Evolutionary conservation across 1,139 yeast genomes (phyloP).

Genomic region (Suhomyces chickasaworum): DNA sequence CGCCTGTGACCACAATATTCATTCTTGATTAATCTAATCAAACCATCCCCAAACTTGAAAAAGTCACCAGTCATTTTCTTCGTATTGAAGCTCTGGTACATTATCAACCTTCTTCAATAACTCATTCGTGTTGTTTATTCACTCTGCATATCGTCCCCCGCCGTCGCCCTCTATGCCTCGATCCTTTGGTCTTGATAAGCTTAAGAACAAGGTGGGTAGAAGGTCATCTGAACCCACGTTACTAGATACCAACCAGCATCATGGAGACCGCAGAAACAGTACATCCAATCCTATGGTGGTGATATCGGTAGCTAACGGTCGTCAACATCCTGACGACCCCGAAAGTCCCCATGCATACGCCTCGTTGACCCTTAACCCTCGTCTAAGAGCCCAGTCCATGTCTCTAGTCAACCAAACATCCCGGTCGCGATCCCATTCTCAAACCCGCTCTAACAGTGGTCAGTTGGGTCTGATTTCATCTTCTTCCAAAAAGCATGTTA

Average conservation of each 20-base stretch:
- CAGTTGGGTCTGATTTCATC: not conserved
- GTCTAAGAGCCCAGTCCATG: conserved; percentile 25
- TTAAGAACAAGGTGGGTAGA: conserved; percentile 19
- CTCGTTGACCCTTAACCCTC: conserved; percentile 1
- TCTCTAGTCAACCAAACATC: conserved; percentile 18
- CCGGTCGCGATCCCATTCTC: conserved; percentile 22
- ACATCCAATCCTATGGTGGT: conserved; percentile 26
- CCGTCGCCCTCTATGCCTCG: conserved; percentile 9
- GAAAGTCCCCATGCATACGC: conserved; percentile 1
- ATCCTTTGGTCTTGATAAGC: conserved; percentile 18
- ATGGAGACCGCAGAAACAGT: conserved; percentile 21
- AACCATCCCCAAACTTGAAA: too few species aligned
- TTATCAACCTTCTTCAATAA: not conserved
- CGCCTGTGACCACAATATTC: not conserved
- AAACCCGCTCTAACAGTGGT: conserved; percentile 8
- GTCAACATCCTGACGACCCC: not conserved
- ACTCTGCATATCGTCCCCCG: not conserved
- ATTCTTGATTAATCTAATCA: not conserved
- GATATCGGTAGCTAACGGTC: conserved; percentile 19
- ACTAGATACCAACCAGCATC: conserved; percentile 11
- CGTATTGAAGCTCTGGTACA: not conserved
- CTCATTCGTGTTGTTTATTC: not conserved
- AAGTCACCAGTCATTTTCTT: not conserved
- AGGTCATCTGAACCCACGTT: conserved; percentile 19
- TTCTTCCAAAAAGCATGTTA: conserved; percentile 32